Base-by-base conservation (phyloP, 805 yeast genomes). In the Kodamaea jinghongensis region DNA sequence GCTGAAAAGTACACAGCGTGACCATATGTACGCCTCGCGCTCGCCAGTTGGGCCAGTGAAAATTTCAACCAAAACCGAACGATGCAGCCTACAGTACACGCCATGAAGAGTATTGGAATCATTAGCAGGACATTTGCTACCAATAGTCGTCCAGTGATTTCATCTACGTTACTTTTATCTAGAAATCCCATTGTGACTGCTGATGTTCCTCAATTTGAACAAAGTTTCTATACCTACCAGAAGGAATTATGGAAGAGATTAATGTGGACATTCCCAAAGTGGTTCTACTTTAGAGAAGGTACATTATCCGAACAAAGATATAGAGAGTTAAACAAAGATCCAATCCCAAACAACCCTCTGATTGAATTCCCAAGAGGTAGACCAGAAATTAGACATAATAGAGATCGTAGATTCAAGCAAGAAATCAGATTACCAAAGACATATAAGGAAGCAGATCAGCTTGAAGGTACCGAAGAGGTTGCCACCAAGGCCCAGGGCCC, bases 231-330 rank as follows among this genome's bases (percentile, higher is more conserved):
- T 58, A 70, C 79, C 39, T 93, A 93, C 60, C 96, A 90, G 62
- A 77, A 79, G 37, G 95, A 86, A 60, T 72, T 93, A 40, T 90
- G 89, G 71, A 81, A 81, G 56, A 76, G 98, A 53, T 72, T 93
- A 50, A 89, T 90, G 96, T 89, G 96, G 96, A 89, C 98, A 0
- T 93, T 93, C 63, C 98, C 99, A 4, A 81, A 83, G 51, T 88
- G 88, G 77, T 90, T 80, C 58, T 93, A 90, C 67, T 93, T 82
- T 69, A 86, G 84, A 56, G 82, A 78, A 52, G 98, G 98, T 46
- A 83, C 97, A 1, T 70, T 93, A 46, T 79, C 96, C 3, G 96
- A 88, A 59, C 86, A 88, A 58, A 78, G 78, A 51, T 91, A 79
- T 63, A 65, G 81, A 38, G 78, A 79, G 51, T 81, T 83, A 22